Evolutionary conservation across 192 early-diverging fungal genomes (phyloP).

Genomic region (Dissophora ornata): DNA sequence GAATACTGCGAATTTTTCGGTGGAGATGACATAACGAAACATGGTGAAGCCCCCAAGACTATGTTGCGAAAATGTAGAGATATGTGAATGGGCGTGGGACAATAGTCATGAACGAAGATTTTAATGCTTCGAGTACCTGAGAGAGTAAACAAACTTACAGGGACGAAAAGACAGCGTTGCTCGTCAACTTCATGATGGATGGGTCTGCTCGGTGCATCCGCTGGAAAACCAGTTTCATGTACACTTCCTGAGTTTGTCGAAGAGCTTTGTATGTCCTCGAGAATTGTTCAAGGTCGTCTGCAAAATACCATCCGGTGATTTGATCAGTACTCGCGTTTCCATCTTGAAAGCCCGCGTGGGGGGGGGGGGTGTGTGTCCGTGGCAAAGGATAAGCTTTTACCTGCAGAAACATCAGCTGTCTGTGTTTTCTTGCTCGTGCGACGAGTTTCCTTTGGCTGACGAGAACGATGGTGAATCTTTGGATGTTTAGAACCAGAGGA

Average conservation of each 20-base stretch:
- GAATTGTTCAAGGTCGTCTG: conserved; percentile 22
- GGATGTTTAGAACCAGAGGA: too few species aligned
- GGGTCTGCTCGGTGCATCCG: background rate
- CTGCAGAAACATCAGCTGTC: background rate
- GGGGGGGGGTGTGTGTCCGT: too few species aligned
- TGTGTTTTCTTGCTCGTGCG: background rate
- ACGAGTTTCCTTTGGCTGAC: background rate
- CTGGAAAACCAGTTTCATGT: background rate
- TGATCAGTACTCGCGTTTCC: background rate
- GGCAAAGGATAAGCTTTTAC: background rate
- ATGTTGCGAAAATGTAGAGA: too few species aligned
- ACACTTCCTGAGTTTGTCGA: background rate
- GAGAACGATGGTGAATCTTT: background rate
- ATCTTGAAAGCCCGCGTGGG: background rate
- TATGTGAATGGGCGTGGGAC: too few species aligned
- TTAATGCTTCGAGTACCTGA: too few species aligned
- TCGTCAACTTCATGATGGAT: background rate
- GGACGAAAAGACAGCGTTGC: conserved; percentile 5
- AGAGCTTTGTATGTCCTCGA: conserved; percentile 13
- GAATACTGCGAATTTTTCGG: background rate
- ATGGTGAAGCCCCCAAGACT: conserved; percentile 10
- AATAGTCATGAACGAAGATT: too few species aligned
- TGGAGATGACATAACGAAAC: conserved; percentile 14
- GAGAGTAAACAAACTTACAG: too few species aligned
- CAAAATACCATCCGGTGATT: background rate